These are phyloP conservation scores for Boletus rex-veris DNA, from an alignment of 768 basidiomycete species.

Conservation along the genomic window DNA sequence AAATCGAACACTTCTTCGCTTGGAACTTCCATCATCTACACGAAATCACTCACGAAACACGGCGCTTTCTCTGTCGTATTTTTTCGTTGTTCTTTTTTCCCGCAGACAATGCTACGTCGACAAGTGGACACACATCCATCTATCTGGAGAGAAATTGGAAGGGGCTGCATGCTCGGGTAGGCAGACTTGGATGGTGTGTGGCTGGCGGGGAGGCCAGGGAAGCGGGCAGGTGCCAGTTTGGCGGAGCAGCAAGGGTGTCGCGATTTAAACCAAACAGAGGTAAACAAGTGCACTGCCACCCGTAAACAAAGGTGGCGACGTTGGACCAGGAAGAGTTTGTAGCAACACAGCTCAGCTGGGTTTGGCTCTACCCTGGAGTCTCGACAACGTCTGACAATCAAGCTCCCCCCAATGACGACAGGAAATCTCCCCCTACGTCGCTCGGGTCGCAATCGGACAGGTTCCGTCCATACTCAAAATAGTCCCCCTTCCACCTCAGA, in stretches of 20 bases:
- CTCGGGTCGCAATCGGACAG: slow-evolving; percentile 22
- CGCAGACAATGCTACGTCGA: background rate
- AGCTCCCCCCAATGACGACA: slow-evolving; percentile 21
- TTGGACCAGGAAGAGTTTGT: slow-evolving; percentile 15
- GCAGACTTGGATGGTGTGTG: slow-evolving; percentile 6
- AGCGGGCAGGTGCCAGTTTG: slow-evolving; percentile 24
- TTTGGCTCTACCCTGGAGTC: slow-evolving; percentile 18
- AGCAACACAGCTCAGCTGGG: slow-evolving; percentile 13
- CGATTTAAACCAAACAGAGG: slow-evolving; percentile 22
- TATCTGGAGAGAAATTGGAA: background rate
- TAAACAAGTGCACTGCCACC: slow-evolving; percentile 30
- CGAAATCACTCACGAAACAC: slow-evolving; percentile 10
- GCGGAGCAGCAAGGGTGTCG: slow-evolving; percentile 18
- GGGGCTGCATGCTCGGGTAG: background rate
- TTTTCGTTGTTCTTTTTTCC: slow-evolving; percentile 8
- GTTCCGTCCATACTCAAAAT: slow-evolving; percentile 21
- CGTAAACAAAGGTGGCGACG: slow-evolving; percentile 31
- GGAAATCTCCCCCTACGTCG: slow-evolving; percentile 19
- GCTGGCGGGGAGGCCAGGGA: slow-evolving; percentile 19
- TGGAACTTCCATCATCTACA: slow-evolving; percentile 33
- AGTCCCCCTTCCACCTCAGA: slow-evolving; percentile 31
- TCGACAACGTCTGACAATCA: slow-evolving; percentile 20
- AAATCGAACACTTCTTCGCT: slow-evolving; percentile 31
- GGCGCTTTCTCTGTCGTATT: background rate
- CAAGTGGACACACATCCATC: background rate